A percentile compares a stretch with the other conserved stretches of the same genome.
Conservation (phyloP, 2,329 filamentous ascomycete genomes). For the Colletotrichum navitas region DNA sequence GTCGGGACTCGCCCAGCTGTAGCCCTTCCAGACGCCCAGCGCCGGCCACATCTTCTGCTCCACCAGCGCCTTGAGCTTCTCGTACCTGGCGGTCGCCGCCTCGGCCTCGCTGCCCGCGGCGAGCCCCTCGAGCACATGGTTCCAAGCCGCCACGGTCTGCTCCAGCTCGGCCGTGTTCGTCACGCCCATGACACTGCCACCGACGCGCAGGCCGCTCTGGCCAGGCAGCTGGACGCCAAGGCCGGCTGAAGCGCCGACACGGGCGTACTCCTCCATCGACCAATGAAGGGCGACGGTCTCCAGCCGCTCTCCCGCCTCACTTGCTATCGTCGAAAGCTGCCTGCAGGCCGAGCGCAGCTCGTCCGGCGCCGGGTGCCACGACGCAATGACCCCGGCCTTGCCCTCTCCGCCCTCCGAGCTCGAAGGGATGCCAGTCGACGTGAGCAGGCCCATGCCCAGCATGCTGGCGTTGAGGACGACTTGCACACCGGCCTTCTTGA, state of each 20-base stretch:
- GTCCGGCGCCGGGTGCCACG: slow-evolving; percentile 87
- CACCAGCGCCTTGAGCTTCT: slow-evolving; percentile 52
- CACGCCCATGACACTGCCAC: slow-evolving; percentile 75
- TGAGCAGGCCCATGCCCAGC: slow-evolving; percentile 89
- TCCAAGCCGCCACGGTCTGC: slow-evolving; percentile 71
- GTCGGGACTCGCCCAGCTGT: slow-evolving; percentile 72
- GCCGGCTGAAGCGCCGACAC: slow-evolving; percentile 60
- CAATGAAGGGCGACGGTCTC: slow-evolving; percentile 89
- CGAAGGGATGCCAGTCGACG: slow-evolving; percentile 74
- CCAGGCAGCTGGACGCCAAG: slow-evolving; percentile 45
- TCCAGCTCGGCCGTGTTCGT: slow-evolving; percentile 73
- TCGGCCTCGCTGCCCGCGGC: slow-evolving; percentile 48
- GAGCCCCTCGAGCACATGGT: slow-evolving; percentile 62
- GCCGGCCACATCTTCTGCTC: slow-evolving; percentile 64
- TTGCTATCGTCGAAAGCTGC: slow-evolving; percentile 73
- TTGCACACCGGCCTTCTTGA: slow-evolving; percentile 79
- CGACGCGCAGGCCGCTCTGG: slow-evolving; percentile 54
- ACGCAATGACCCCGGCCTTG: slow-evolving; percentile 80
- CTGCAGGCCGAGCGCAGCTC: slow-evolving; percentile 75
- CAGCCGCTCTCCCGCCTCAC: slow-evolving; percentile 75
- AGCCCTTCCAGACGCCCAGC: slow-evolving; percentile 73
- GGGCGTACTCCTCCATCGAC: slow-evolving; percentile 74
- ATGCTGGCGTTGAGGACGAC: slow-evolving; percentile 91
- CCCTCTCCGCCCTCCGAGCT: slow-evolving; percentile 22
- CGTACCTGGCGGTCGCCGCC: slow-evolving; percentile 46